Evolutionary conservation across 2,329 filamentous ascomycete species (phyloP), one percentile per base, ranked within the genome.

Genomic region (Dothiorella sarmentorum): DNA sequence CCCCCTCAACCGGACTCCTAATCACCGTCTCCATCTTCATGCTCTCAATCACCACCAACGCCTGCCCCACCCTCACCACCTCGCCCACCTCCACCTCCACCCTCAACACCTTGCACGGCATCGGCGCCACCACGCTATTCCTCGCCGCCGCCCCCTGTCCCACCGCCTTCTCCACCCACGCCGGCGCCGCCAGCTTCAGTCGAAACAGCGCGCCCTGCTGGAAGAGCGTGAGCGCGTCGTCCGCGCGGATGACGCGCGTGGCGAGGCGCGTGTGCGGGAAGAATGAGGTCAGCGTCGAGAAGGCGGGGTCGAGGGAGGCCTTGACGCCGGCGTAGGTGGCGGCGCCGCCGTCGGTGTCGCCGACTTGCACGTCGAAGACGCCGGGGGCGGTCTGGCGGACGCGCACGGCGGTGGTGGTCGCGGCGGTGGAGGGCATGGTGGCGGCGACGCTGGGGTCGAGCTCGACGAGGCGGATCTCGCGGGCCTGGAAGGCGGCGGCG

Each of bases 51-150:
- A 97, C 91, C 11, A 97, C 90, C 60, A 99, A 77, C 6, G 91
- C 85, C 59, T 93, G 86, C 44, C 93, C 92, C 76, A 93, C 95
- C 70, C 86, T 85, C 15, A 99, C 94, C 45, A 75, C 76, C 63
- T 96, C 85, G 0, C 94, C 94, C 65, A 91, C 91, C 26, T 81
- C 76, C 0, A 97, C 91, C 73, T 96, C 90, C 47, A 97, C 94
- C 64, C 90, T 85, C 62, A 99, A 76, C 24, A 99, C 88, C 77
- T 97, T 97, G 76, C 94, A 97, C 1, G 94, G 94, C 94, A 99
- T 99, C 0, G 94, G 94, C 20, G 94, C 91, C 22, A 90, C 81
- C 1, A 97, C 91, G 56, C 88, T 94, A 61, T 93, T 92, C 6
- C 86, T 81, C 0, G 83, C 82, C 68, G 96, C 90, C 71, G 90